These are phyloP conservation scores for Penicillium sp. DNA, from an alignment of 2,329 filamentous ascomycete species.

Conservation along the genomic window DNA sequence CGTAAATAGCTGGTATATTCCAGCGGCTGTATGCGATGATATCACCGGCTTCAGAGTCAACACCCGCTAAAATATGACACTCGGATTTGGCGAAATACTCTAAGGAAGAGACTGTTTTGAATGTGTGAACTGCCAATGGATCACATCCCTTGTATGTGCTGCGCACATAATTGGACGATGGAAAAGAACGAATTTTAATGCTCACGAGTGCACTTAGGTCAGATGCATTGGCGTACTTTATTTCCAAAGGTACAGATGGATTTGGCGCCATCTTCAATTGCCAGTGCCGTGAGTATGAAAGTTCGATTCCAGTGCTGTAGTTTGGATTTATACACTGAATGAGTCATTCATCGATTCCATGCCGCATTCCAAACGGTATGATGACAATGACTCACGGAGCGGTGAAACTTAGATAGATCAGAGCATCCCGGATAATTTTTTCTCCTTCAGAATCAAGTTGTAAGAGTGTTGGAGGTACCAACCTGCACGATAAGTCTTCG, in stretches of 20 bases:
- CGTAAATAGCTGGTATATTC: constrained; percentile 4
- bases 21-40: constrained; percentile 5
- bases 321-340: neutral
- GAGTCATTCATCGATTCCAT: neutral
- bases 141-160: neutral
- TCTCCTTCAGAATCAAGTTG: too few relatives aligned
- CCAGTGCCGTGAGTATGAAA: neutral
- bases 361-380: neutral
- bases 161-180: neutral
- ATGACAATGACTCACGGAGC: neutral
- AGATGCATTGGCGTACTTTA: neutral
- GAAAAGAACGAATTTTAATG: neutral
- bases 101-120: neutral
- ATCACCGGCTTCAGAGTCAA: neutral
- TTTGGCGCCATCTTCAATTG: neutral
- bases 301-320: neutral
- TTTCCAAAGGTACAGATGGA: neutral
- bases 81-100: neutral
- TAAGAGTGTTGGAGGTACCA: too few relatives aligned
- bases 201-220: neutral
- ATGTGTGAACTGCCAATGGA: neutral
- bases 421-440: too few relatives aligned
- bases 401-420: too few relatives aligned
- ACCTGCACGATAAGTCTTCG: too few relatives aligned
- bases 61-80: neutral